Evolutionary conservation across 78 protist genomes (phyloP).

Genomic region (Planoprotostelium fungivorum): DNA sequence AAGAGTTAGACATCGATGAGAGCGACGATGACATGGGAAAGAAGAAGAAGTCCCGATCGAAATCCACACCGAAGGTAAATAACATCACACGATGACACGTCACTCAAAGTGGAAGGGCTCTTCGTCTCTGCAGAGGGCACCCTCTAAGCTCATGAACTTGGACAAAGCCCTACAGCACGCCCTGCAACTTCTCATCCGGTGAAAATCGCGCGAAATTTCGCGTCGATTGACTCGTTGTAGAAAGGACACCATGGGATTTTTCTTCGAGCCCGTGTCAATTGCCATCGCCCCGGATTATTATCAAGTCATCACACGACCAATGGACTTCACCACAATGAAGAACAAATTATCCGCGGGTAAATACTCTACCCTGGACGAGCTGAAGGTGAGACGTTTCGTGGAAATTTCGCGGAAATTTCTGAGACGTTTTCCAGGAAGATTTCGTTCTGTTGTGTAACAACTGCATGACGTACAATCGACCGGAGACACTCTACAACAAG

Average conservation of each 20-base stretch:
- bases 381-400: not conserved
- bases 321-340: constrained; percentile 40
- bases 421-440: constrained; percentile 11
- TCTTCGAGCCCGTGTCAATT: constrained; percentile 30
- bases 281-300: constrained; percentile 50
- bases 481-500: constrained; percentile 12
- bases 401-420: not conserved
- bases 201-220: not conserved
- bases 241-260: constrained; percentile 31
- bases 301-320: constrained; percentile 38
- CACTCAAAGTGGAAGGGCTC: not conserved
- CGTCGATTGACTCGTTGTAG: not conserved
- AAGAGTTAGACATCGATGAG: no score
- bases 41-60: not conserved
- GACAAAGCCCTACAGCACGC: not conserved
- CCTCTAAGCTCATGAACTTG: not conserved
- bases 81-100: no score
- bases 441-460: constrained; percentile 43
- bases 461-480: constrained; percentile 33
- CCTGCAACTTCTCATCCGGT: not conserved
- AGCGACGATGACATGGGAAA: not conserved
- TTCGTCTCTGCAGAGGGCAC: not conserved
- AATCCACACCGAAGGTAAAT: no score
- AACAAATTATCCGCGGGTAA: constrained; percentile 2
- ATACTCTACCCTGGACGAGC: constrained; percentile 5